These are phyloP conservation scores for Marchantia polymorpha DNA, from an alignment of 225 moss, liverwort and hornwort species.

Conservation along the genomic window DNA sequence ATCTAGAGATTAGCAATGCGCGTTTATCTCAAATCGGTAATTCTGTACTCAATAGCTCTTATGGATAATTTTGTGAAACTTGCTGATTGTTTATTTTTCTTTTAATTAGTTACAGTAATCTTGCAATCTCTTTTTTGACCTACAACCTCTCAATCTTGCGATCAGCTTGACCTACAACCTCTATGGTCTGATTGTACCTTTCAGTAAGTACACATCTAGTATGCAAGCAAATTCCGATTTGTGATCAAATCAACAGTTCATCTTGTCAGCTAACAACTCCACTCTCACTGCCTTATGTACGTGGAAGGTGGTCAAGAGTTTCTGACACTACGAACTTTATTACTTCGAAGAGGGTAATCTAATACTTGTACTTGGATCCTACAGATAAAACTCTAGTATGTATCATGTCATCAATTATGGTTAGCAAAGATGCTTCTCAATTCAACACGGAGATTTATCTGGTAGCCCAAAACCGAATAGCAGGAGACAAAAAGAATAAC, in stretches of 20 bases:
- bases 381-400: slow-evolving; percentile 53
- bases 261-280: neutral
- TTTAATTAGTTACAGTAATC: too few species aligned
- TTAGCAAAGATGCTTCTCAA: slow-evolving; percentile 26
- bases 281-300: neutral
- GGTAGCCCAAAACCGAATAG: slow-evolving; percentile 37
- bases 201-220: neutral
- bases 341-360: neutral
- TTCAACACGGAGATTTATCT: slow-evolving; percentile 51
- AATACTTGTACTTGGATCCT: neutral
- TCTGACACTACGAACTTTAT: neutral
- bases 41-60: too few species aligned
- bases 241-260: too few species aligned
- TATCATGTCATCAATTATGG: slow-evolving; percentile 45
- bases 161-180: slow-evolving; percentile 2
- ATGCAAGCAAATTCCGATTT: neutral
- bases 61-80: too few species aligned
- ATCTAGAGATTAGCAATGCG: too few species aligned
- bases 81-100: too few species aligned
- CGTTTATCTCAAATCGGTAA: too few species aligned
- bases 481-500: slow-evolving; percentile 28
- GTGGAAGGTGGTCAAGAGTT: neutral
- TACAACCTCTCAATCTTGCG: too few species aligned
- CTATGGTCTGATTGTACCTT: neutral
- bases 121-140: too few species aligned